These are phyloP conservation scores for Penicillium silybi DNA, from an alignment of 495 filamentous ascomycete genomes.

Conservation along the genomic window DNA sequence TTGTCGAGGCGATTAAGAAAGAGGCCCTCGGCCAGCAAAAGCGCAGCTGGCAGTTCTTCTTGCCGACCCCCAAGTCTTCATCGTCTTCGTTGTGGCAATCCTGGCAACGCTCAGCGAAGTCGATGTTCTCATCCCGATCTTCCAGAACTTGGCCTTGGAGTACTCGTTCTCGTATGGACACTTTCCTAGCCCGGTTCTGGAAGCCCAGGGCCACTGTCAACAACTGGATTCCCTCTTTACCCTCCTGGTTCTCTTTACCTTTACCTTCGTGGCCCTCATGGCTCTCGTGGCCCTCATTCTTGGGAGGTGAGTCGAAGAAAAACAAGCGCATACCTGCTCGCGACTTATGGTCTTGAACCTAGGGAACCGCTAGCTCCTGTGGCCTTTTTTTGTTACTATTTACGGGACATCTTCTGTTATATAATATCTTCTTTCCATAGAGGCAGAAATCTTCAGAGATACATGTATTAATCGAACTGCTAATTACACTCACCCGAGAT, in stretches of 20 bases:
- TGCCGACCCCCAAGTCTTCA: slow-evolving; percentile 7
- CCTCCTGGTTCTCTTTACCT: slow-evolving; percentile 9
- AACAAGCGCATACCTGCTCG: slow-evolving; percentile 6
- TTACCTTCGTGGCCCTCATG: slow-evolving; percentile 16
- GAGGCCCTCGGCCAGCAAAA: slow-evolving; percentile 16
- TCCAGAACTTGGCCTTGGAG: slow-evolving; percentile 28
- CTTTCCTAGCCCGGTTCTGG: slow-evolving; percentile 8
- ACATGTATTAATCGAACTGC: no score
- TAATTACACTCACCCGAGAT: neutral
- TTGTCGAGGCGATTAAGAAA: slow-evolving; percentile 27
- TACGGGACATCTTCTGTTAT: neutral
- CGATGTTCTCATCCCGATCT: slow-evolving; percentile 7
- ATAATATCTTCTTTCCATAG: neutral
- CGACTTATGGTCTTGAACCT: slow-evolving; percentile 27
- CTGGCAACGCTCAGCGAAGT: slow-evolving; percentile 4
- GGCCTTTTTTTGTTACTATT: neutral
- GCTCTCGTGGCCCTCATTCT: slow-evolving; percentile 9
- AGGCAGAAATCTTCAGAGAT: neutral
- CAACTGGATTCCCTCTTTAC: slow-evolving; percentile 11
- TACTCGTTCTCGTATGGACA: slow-evolving; percentile 6
- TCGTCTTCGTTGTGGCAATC: slow-evolving; percentile 1
- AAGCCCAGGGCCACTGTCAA: neutral
- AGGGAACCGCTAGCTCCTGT: neutral
- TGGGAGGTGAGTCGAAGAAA: slow-evolving; percentile 7
- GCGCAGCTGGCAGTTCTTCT: slow-evolving; percentile 16